phyloP scores from a whole-genome alignment of 2,329 filamentous ascomycete species.

The Alternaria infectoria region DNA sequence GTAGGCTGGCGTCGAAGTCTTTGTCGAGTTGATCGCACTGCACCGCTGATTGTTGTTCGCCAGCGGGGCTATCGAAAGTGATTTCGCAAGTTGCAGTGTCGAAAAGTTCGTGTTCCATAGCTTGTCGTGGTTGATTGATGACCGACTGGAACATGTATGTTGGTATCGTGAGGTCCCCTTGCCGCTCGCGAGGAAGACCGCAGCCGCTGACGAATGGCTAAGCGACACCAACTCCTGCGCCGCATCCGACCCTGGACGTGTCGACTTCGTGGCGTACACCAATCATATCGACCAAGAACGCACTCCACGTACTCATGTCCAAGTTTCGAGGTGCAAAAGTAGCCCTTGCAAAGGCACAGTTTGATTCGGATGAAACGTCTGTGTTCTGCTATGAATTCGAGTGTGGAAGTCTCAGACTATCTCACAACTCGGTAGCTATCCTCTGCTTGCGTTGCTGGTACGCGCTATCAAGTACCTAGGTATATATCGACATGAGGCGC shows the following conservation, averaged over 20 bases:
- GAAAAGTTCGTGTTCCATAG: not conserved
- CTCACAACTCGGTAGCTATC: conserved; percentile 50
- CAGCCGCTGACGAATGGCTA: conserved; percentile 23
- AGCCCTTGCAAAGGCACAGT: conserved; percentile 50
- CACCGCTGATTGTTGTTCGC: not conserved
- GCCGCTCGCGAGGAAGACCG: conserved; percentile 7
- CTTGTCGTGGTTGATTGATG: not conserved
- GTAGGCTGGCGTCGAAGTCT: not conserved
- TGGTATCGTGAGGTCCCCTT: not conserved
- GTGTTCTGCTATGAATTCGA: conserved; percentile 74
- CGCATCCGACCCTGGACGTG: conserved; percentile 27
- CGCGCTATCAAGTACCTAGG: conserved; percentile 68
- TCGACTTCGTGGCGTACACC: conserved; percentile 31
- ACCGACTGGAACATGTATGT: not conserved
- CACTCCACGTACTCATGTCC: conserved; percentile 28
- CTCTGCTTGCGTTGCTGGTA: conserved; percentile 57
- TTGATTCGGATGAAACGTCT: conserved; percentile 51
- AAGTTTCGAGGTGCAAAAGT: conserved; percentile 42
- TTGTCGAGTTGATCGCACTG: not conserved
- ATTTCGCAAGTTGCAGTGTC: not conserved
- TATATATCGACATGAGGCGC: conserved; percentile 72
- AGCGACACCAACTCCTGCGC: conserved; percentile 35
- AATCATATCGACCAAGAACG: conserved; percentile 24
- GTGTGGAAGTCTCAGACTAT: conserved; percentile 68
- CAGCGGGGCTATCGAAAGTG: not conserved